Evolutionary conservation across 768 basidiomycete species (phyloP).

Genomic region (Tricholoma matsutake): DNA sequence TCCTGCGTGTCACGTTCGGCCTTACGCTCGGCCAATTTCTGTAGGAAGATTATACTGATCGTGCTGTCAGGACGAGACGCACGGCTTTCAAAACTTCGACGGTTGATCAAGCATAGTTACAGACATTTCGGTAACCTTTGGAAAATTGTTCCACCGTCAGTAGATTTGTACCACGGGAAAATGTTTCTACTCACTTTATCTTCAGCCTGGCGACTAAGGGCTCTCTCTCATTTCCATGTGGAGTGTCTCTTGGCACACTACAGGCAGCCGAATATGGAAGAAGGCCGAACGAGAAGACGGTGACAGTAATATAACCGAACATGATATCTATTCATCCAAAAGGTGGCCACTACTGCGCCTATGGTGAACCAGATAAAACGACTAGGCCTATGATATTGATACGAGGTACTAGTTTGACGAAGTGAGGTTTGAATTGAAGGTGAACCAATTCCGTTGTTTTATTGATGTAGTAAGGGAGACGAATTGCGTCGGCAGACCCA

Average conservation of each 20-base stretch:
- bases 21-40: conserved; percentile 52
- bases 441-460: not conserved
- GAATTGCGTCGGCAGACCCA: conserved; percentile 11
- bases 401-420: not conserved
- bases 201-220: conserved; percentile 46
- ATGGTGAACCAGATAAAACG: conserved; percentile 68
- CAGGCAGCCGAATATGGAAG: conserved; percentile 11
- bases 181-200: conserved; percentile 39
- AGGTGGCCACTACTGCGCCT: conserved; percentile 48
- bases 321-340: conserved; percentile 28
- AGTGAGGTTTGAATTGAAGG: not conserved
- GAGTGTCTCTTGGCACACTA: conserved; percentile 21
- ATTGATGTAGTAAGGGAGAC: not conserved
- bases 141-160: not conserved
- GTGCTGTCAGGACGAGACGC: conserved; percentile 25
- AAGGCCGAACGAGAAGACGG: conserved; percentile 19
- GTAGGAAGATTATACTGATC: conserved; percentile 22
- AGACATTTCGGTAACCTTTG: conserved; percentile 60
- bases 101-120: conserved; percentile 62
- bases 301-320: conserved; percentile 29
- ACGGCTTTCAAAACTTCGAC: conserved; percentile 62
- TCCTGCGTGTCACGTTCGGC: conserved; percentile 44
- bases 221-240: conserved; percentile 36
- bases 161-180: not conserved
- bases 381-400: conserved; percentile 32